phyloP scores from a whole-genome alignment of 805 yeast species.

The Candida adriatica region DNA sequence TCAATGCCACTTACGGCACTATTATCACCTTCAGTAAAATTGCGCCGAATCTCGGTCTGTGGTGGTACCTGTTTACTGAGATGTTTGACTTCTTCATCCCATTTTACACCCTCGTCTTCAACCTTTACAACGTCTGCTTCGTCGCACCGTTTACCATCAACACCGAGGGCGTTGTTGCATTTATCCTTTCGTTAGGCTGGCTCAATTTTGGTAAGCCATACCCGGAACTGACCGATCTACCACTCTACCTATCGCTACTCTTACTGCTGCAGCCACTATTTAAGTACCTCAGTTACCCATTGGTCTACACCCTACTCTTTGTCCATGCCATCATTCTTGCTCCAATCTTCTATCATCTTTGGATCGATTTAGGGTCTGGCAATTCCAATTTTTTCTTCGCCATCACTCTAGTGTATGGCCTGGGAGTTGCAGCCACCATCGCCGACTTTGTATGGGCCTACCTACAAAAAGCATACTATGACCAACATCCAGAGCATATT shows the following conservation, averaged over 20 bases:
- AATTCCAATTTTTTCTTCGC: slow-evolving; percentile 96
- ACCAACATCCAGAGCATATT: slow-evolving; percentile 2
- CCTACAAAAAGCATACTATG: slow-evolving; percentile 15
- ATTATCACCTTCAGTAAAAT: slow-evolving; percentile 58
- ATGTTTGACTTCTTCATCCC: slow-evolving; percentile 85
- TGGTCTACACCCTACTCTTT: slow-evolving; percentile 46
- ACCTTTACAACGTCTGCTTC: slow-evolving; percentile 60
- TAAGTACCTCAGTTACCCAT: slow-evolving; percentile 38
- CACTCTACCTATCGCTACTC: slow-evolving; percentile 42
- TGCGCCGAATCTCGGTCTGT: slow-evolving; percentile 85
- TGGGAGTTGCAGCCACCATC: slow-evolving; percentile 59
- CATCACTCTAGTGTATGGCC: slow-evolving; percentile 72
- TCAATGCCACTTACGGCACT: slow-evolving; percentile 52
- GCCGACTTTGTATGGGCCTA: slow-evolving; percentile 77
- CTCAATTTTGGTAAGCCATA: slow-evolving; percentile 71
- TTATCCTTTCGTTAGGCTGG: slow-evolving; percentile 41
- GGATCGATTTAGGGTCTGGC: slow-evolving; percentile 94
- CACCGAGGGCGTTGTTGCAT: slow-evolving; percentile 60
- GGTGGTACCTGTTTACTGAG: slow-evolving; percentile 99
- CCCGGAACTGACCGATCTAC: slow-evolving; percentile 78
- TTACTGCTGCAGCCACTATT: slow-evolving; percentile 40
- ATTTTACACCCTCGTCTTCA: slow-evolving; percentile 80
- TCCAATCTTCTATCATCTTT: slow-evolving; percentile 86
- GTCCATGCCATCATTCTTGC: slow-evolving; percentile 58
- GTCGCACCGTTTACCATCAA: slow-evolving; percentile 70